A percentile compares a stretch with the other conserved stretches of the same genome.
These are phyloP conservation scores for Porodaedalea pini DNA, from an alignment of 1,284 basidiomycete genomes.

Conservation along the genomic window DNA sequence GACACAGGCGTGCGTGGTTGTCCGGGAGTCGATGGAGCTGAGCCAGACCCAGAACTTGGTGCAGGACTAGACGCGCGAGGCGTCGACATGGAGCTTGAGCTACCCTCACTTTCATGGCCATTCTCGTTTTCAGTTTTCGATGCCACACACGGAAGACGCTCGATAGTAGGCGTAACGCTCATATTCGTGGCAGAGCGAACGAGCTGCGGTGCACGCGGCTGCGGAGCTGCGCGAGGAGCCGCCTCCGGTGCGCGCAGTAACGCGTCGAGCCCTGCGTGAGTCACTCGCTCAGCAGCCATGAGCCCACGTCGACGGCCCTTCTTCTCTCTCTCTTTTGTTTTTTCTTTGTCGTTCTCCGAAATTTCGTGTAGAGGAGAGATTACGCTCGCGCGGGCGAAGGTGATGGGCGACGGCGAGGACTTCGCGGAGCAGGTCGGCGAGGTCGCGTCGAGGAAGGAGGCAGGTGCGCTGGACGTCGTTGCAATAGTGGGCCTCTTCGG, in stretches of 20 bases:
- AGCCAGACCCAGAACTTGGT: conserved; percentile 30
- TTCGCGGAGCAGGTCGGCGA: neutral
- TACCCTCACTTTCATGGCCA: conserved; percentile 18
- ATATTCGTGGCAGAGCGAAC: conserved; percentile 9
- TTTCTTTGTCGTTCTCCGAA: neutral
- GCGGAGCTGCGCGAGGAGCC: conserved; percentile 3
- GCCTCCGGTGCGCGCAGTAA: conserved; percentile 13
- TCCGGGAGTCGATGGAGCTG: conserved; percentile 30
- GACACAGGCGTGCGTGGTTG: conserved; percentile 40
- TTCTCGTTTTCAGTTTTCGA: conserved; percentile 10
- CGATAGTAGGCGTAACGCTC: conserved; percentile 14
- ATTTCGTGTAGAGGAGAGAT: neutral
- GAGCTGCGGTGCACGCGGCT: neutral
- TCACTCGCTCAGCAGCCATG: neutral
- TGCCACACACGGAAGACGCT: conserved; percentile 5
- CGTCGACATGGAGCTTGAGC: conserved; percentile 31
- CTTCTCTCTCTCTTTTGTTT: neutral
- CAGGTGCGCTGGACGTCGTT: neutral
- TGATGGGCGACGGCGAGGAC: conserved; percentile 1
- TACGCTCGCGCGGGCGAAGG: conserved; percentile 9
- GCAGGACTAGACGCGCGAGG: conserved; percentile 27
- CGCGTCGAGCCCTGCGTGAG: conserved; percentile 11
- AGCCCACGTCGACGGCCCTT: conserved; percentile 9
- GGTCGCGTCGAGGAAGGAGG: conserved; percentile 4
- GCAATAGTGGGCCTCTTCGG: conserved; percentile 1